Conservation (phyloP, 768 basidiomycete genomes). For the Sistotremastrum niveocremeum region DNA sequence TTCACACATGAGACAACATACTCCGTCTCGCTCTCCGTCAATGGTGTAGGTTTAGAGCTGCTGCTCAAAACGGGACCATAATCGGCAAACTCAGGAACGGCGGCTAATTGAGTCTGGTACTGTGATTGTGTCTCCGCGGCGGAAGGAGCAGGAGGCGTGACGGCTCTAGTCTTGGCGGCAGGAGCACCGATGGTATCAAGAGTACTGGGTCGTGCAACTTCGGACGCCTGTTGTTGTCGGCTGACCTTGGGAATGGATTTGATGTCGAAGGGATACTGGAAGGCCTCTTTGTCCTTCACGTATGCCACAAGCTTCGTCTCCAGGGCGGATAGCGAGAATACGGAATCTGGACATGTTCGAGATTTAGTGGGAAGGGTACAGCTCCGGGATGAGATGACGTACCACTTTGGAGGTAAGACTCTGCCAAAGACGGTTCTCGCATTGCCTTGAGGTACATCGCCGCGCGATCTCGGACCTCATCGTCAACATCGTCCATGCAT, state of each 20-base stretch:
- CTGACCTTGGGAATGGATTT: constrained; percentile 88
- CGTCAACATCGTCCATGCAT: constrained; percentile 95
- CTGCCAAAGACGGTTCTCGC: constrained; percentile 65
- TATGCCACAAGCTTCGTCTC: constrained; percentile 91
- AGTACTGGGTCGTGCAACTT: constrained; percentile 74
- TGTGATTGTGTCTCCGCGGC: constrained; percentile 81
- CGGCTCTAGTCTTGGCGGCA: constrained; percentile 30
- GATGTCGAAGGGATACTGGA: constrained; percentile 67
- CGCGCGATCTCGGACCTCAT: constrained; percentile 96
- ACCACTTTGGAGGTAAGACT: constrained; percentile 90
- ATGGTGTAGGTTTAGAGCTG: constrained; percentile 58
- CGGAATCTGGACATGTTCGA: constrained; percentile 50
- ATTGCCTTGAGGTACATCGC: constrained; percentile 85
- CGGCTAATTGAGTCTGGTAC: constrained; percentile 73
- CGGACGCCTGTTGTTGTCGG: constrained; percentile 80
- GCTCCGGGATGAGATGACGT: constrained; percentile 10
- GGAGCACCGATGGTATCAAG: constrained; percentile 77
- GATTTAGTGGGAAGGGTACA: not conserved
- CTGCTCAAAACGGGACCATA: constrained; percentile 87
- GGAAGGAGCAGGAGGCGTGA: constrained; percentile 60
- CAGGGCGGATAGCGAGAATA: constrained; percentile 80
- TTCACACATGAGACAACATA: constrained; percentile 96
- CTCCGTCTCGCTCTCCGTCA: constrained; percentile 96
- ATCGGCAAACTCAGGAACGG: constrained; percentile 70
- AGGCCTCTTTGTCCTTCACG: constrained; percentile 67